Percentiles rank a stretch among this genome's conserved stretches.
Conservation (phyloP, 257 asterid genomes). For the Datura wrightii region DNA sequence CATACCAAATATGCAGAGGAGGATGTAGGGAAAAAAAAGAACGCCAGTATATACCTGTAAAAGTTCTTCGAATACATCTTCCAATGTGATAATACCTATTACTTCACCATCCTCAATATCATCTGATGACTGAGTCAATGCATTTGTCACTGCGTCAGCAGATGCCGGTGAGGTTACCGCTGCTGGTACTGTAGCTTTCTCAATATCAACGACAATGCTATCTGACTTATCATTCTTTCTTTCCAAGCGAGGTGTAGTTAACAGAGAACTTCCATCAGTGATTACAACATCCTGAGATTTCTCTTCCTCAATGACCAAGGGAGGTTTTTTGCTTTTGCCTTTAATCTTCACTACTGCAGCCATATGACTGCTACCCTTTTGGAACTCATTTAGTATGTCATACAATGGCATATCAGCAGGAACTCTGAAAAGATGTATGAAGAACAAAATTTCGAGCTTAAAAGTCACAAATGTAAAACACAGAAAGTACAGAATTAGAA, state of each 20-base stretch:
- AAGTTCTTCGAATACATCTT: slow-evolving; percentile 96
- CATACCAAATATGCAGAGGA: not conserved
- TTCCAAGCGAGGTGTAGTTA: slow-evolving; percentile 58
- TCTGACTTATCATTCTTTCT: slow-evolving; percentile 50
- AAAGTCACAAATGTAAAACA: slow-evolving; percentile 5
- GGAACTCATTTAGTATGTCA: slow-evolving; percentile 89
- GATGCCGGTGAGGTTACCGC: slow-evolving; percentile 37
- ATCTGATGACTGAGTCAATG: slow-evolving; percentile 49
- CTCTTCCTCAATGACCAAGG: slow-evolving; percentile 51
- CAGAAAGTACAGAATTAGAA: slow-evolving; percentile 24
- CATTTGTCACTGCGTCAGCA: slow-evolving; percentile 47
- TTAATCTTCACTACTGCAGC: slow-evolving; percentile 84
- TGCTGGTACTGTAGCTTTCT: slow-evolving; percentile 48
- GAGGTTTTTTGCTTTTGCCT: slow-evolving; percentile 51
- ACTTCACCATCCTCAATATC: slow-evolving; percentile 83
- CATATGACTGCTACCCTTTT: slow-evolving; percentile 91
- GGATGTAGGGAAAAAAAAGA: slow-evolving; percentile 23
- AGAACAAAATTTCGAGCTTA: slow-evolving; percentile 13
- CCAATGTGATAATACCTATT: slow-evolving; percentile 87
- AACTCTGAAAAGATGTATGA: slow-evolving; percentile 60
- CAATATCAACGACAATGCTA: slow-evolving; percentile 64
- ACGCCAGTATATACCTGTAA: slow-evolving; percentile 62
- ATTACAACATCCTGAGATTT: slow-evolving; percentile 51
- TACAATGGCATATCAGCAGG: slow-evolving; percentile 92
- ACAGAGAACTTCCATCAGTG: slow-evolving; percentile 42